phyloP scores from a whole-genome alignment of 192 early-diverging fungal species.

The Gonapodya prolifera region DNA sequence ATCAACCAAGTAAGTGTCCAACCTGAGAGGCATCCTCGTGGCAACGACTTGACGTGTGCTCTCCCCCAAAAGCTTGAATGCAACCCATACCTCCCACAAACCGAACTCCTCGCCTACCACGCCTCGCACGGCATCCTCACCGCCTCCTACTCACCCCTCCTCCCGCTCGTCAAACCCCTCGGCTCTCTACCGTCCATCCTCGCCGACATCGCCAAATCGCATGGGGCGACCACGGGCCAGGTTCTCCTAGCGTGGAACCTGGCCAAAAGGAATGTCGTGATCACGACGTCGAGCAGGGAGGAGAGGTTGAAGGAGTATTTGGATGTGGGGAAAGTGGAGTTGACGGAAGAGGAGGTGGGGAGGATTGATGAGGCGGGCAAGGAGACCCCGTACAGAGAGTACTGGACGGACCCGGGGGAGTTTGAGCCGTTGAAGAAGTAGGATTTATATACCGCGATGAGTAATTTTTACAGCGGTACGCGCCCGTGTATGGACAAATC shows the following conservation, averaged over 20 bases:
- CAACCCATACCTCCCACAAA: slow-evolving; percentile 1
- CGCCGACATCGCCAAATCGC: not conserved
- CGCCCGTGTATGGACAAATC: no score
- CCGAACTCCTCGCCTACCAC: not conserved
- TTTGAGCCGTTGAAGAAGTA: not conserved
- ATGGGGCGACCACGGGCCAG: not conserved
- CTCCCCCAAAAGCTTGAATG: not conserved
- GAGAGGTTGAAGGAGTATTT: not conserved
- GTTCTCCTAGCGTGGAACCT: not conserved
- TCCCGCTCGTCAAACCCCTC: not conserved
- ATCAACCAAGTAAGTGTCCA: no score
- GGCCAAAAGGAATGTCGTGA: not conserved
- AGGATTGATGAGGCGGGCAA: no score
- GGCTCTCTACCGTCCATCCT: not conserved
- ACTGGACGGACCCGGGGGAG: no score
- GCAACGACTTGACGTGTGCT: not conserved
- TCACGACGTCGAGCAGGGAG: not conserved
- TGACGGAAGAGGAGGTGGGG: no score
- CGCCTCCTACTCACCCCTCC: not conserved
- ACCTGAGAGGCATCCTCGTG: not conserved
- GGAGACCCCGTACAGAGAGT: no score
- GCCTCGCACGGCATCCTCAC: not conserved
- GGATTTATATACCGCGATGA: no score
- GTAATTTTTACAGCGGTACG: no score
- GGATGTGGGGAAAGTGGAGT: not conserved